Base-by-base conservation (phyloP, 192 early-diverging fungal genomes). In the Coemansia aciculifera region DNA sequence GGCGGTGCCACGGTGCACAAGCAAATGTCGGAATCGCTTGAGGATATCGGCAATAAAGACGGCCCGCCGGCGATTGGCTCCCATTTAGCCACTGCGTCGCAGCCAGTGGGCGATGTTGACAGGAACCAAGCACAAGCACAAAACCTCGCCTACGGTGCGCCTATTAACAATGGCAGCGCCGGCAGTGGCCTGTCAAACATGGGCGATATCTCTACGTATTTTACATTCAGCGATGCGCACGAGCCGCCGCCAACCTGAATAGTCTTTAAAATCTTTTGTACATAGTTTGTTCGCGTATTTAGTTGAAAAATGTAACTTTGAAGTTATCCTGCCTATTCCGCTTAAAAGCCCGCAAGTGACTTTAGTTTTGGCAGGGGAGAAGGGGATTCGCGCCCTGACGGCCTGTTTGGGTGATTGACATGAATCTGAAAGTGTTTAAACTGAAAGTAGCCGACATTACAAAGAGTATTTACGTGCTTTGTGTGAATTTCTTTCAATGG, bases 181-280 rank as follows among this genome's bases (percentile, higher is more conserved):
- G 12, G 38, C 62, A 48, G 54, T 24, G 31, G 37, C 21, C 29
- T 32, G 15, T 11, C 5, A 3, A 32, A 3, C 13, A 43, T 54
- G 21, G 46, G 64, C 60, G 79, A 81, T 63, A 66, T 81, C 38
- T 75, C 74, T 31, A 59, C 71, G 23, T 81, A 71, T 56, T 70
- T 81, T 59, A 54, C 79, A 32, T 76, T 76, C 65, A 49, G 71
- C 36, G 74, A 73, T 31, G 59, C 73, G 21, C 69, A 67, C 29
- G 43, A 60, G 34, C 67, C 51, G 67, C 31, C 57, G 17, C n/a
- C 56, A 29, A 31, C 54, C 29, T 57, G 54, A 57, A 23, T 31
- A 32, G 29, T 17, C 13, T 31, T 54, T 57, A 31, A 15, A 31
- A 1, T 32, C 0, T 13, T 29, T 9, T 48, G 46, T 48, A 48